Percentiles rank a stretch among this genome's conserved stretches.
Conservation (phyloP, 176 grass and related monocot genomes). For the Raddia guianensis region DNA sequence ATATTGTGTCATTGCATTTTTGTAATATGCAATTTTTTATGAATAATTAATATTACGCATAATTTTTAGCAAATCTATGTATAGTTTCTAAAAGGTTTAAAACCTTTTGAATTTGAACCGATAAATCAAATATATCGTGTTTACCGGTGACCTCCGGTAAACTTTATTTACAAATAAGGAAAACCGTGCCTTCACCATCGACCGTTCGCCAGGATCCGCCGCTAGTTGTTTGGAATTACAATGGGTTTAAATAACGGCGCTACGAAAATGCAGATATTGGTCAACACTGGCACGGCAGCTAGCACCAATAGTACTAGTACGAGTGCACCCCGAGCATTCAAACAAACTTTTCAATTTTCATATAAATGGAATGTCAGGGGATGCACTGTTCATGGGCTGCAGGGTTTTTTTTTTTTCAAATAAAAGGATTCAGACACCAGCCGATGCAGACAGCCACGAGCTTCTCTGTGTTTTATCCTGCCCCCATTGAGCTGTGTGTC, state of each 20-base stretch:
- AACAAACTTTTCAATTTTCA: not conserved
- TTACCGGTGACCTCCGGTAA: too few species aligned
- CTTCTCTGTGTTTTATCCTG: not conserved
- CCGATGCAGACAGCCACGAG: not conserved
- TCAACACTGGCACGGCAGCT: not conserved
- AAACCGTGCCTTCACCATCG: too few species aligned
- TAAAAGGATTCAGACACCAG: not conserved
- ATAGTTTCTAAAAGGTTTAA: too few species aligned
- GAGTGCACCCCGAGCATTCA: not conserved
- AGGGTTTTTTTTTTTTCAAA: not conserved
- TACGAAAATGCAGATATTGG: not conserved
- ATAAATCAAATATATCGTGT: too few species aligned
- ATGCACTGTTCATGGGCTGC: not conserved
- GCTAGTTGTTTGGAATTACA: not conserved
- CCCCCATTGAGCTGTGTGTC: slow-evolving; percentile 36
- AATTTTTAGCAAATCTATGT: too few species aligned
- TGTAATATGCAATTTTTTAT: too few species aligned
- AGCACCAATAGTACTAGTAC: not conserved
- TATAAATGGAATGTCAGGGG: slow-evolving; percentile 15
- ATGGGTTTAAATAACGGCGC: not conserved
- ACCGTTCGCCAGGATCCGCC: too few species aligned
- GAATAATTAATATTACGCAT: too few species aligned
- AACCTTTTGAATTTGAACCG: too few species aligned
- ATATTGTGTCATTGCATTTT: too few species aligned
- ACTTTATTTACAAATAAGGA: too few species aligned